Base-by-base conservation (phyloP, 768 basidiomycete species). In the Ephemerocybe angulata region DNA sequence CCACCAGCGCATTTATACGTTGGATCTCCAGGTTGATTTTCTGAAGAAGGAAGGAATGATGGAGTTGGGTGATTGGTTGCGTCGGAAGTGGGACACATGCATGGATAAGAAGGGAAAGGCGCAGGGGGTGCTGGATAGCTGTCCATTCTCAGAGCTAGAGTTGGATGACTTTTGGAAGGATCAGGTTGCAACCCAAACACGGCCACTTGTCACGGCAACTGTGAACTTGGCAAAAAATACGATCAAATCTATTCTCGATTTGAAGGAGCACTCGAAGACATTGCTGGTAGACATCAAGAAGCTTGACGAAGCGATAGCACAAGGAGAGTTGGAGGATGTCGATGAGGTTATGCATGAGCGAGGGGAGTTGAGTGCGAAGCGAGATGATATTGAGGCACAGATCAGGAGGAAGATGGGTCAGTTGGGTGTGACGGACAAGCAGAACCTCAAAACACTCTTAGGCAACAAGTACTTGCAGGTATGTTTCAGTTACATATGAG, bases 11-110 rank as follows among this genome's bases (percentile, higher is more conserved):
- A 58, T 69, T 4, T 69, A 63, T 27, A 43, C 62, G 0, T 53
- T 72, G 8, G 62, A 72, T 47, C 53, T 19, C 1, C 66, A 71
- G 55, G 52, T 68, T 5, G 33, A 53, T 33, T 58, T 65, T 37
- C 48, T 62, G 3, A 53, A 62, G 21, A 30, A 28, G 10, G 58
- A 60, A 10, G 55, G 46, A 11, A 44, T 63, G 4, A 25, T 49
- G 15, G 28, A 37, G 10, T 40, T 69, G 1, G 62, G 40, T 3
- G 37, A 56, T 15, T 65, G 63, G 61, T 52, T 59, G 22, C 4
- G 8, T 3, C 25, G 22, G 37, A 59, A 21, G 54, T 60, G 29
- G 31, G 33, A 25, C 27, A 37, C 21, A 4, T 54, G 48, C 5
- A 24, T 11, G 11, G 21, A 50, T 17, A 43, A 30, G 33, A 59